Percentiles rank a stretch among this genome's conserved stretches.
These are phyloP conservation scores for Eucalyptus curtisii DNA, from an alignment of 345 rosid species.

Conservation along the genomic window DNA sequence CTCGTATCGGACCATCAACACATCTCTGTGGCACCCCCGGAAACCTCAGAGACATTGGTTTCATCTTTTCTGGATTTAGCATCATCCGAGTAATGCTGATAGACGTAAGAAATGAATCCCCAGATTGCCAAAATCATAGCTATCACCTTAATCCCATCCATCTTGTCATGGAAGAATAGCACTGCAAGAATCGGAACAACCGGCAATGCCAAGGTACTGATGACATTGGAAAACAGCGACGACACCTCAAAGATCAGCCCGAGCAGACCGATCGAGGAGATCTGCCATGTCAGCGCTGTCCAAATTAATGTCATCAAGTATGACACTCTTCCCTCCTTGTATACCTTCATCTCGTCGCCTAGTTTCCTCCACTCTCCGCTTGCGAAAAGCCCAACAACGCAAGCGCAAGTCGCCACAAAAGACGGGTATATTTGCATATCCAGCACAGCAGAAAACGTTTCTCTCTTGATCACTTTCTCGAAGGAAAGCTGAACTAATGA, in stretches of 20 bases:
- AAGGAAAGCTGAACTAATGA: constrained; percentile 35
- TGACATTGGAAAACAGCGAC: constrained; percentile 42
- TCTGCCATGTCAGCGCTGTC: constrained; percentile 41
- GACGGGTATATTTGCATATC: constrained; percentile 36
- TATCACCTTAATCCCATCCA: constrained; percentile 43
- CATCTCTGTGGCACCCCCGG: background rate
- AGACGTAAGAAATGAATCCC: constrained; percentile 40
- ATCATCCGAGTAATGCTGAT: constrained; percentile 34
- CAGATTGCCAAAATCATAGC: constrained; percentile 37
- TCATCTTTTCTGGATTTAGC: background rate
- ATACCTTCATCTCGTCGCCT: constrained; percentile 21
- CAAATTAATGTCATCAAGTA: constrained; percentile 36
- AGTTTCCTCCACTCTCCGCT: constrained; percentile 35
- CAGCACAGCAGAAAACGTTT: constrained; percentile 25
- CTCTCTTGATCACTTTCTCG: constrained; percentile 21
- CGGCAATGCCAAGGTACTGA: constrained; percentile 34
- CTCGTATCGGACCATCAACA: background rate
- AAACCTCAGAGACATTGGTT: background rate
- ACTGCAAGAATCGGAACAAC: constrained; percentile 36
- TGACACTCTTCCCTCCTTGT: constrained; percentile 12
- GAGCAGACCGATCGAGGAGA: constrained; percentile 24
- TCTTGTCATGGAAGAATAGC: constrained; percentile 37
- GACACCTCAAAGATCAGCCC: constrained; percentile 40
- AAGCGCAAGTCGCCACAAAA: constrained; percentile 23
- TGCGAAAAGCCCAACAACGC: constrained; percentile 26